These are phyloP conservation scores for Mortierella claussenii DNA, from an alignment of 192 early-diverging fungal species.

Conservation along the genomic window DNA sequence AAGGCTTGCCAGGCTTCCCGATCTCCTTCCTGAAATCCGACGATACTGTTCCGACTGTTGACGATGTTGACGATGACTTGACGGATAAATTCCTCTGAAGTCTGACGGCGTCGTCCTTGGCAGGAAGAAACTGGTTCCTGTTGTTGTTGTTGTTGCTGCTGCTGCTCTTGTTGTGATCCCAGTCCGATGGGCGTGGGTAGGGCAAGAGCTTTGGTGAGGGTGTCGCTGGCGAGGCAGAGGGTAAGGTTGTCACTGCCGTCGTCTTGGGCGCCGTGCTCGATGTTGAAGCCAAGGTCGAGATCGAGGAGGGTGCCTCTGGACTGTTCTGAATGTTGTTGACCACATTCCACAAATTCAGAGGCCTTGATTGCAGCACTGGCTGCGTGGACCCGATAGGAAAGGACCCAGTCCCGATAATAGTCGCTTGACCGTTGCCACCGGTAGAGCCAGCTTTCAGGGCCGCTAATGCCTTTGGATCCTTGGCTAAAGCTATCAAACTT, in stretches of 20 bases:
- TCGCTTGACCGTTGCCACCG: conserved; percentile 53
- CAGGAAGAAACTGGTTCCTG: background rate
- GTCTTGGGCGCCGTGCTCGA: background rate
- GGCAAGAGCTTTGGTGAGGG: conserved; percentile 1
- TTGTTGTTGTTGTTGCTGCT: background rate
- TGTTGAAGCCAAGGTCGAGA: background rate
- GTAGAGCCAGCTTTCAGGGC: conserved; percentile 54
- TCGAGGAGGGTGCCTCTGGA: conserved; percentile 2
- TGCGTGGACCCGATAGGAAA: conserved; percentile 54
- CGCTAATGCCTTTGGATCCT: conserved; percentile 52
- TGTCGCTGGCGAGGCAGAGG: too few species aligned
- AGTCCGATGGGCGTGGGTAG: background rate
- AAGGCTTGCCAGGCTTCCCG: conserved; percentile 39
- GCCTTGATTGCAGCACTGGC: conserved; percentile 35
- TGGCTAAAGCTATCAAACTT: conserved; percentile 51
- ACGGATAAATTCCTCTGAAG: conserved; percentile 44
- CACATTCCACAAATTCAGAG: conserved; percentile 30
- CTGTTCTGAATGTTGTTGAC: conserved; percentile 15
- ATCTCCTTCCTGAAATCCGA: conserved; percentile 19
- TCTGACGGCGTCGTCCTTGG: conserved; percentile 23
- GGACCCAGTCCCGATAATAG: conserved; percentile 56
- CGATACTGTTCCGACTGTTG: conserved; percentile 14
- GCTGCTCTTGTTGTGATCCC: background rate
- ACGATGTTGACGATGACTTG: conserved; percentile 25
- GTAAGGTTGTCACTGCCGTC: background rate